phyloP scores from a whole-genome alignment of 257 asterid species.

The Primulina eburnea region DNA sequence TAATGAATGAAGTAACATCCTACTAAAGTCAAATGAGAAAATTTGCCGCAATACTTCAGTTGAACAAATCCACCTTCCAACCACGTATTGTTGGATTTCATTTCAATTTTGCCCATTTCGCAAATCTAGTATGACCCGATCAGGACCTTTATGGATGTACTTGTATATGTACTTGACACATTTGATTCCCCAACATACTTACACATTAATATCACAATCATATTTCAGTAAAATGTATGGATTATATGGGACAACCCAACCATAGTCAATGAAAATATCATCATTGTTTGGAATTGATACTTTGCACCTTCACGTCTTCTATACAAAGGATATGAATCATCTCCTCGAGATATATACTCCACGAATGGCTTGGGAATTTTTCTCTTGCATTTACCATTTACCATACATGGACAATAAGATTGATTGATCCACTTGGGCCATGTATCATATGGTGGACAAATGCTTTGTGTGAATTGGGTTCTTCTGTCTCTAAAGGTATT shows the following conservation, averaged over 20 bases:
- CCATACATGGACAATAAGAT: no score
- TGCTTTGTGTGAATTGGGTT: no score
- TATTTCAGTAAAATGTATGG: not conserved
- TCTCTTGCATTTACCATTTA: not conserved
- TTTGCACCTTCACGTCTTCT: not conserved
- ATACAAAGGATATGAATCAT: constrained; percentile 7
- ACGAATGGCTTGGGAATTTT: not conserved
- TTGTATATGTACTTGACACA: not conserved
- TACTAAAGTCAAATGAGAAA: not conserved
- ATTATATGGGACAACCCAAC: not conserved
- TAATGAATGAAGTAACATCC: not conserved
- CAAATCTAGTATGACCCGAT: not conserved
- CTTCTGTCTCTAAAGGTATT: no score
- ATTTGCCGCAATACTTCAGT: not conserved
- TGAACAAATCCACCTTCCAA: constrained; percentile 4
- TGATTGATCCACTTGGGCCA: no score
- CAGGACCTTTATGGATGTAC: not conserved
- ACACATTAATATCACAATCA: not conserved
- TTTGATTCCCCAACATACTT: not conserved
- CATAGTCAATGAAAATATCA: not conserved
- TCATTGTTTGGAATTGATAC: not conserved
- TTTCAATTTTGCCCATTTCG: not conserved
- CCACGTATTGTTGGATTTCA: not conserved
- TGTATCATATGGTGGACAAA: no score
- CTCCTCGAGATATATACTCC: no score